Evolutionary conservation across 2,329 filamentous ascomycete species (phyloP), one percentile per base, ranked within the genome.

Genomic region (Periconia digitata): DNA sequence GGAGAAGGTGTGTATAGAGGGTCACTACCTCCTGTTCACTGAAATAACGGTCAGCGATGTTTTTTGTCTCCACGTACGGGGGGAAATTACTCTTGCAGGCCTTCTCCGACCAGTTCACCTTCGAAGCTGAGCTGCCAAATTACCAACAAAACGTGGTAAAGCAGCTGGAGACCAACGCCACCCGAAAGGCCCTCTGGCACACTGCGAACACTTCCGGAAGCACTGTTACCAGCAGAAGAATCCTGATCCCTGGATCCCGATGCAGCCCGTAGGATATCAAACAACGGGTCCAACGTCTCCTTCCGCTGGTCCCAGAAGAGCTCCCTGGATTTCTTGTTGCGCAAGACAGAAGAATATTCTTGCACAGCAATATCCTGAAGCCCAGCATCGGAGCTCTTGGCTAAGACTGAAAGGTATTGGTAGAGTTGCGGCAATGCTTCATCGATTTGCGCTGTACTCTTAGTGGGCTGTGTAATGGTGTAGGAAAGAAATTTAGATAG

Each of bases 81-180:
- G 8, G 29, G 8, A 27, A 8, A 24, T 10, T 79, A 94, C 89
- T 91, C 85, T 72, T 97, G 89, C 49, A 99, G 78, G 36, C 92
- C 91, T 50, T 87, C 85, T 12, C 90, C 90, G 41, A 87, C 78
- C 12, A 84, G 70, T 49, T 77, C 72, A 23, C 79, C 83, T 69
- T 97, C 94, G 59, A 99, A 99, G 67, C 91, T 96, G 59, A 99
- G 79, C 76, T 97, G 92, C 94, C 94, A 99, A 49, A 99, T 77
- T 12, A 95, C 92, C 43, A 99, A 80, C 18, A 99, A 81, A 15
- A 96, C 89, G 64, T 96, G 90, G 70, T 99, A 99, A 35, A 99
- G 81, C 35, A 97, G 81, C 71, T 99, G 94, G 35, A 99, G 77
- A 2, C 91, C 90, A 50, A 99, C 90, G 8, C 91, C 91, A 41